Conservation (phyloP, 768 basidiomycete genomes). For the Russula abietina region DNA sequence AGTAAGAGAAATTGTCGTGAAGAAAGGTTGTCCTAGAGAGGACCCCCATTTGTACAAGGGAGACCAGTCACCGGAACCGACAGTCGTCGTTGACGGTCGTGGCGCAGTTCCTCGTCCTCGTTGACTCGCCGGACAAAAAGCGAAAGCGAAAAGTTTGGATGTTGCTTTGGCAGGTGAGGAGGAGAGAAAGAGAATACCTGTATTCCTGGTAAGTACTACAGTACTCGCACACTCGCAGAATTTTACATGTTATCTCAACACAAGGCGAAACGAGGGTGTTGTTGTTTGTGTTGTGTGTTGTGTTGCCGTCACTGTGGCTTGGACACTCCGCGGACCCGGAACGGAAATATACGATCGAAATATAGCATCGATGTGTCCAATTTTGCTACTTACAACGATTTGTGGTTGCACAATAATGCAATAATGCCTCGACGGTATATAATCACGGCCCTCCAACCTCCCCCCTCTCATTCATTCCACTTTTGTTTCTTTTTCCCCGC, state of each 20-base stretch:
- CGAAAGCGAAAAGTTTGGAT: no score
- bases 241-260: neutral
- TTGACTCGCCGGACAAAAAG: no score
- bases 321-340: neutral
- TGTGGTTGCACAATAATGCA: neutral
- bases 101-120: neutral
- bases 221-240: neutral
- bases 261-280: neutral
- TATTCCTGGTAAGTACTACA: neutral
- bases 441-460: neutral
- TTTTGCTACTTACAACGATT: neutral
- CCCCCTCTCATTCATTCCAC: neutral
- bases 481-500: neutral
- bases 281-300: neutral
- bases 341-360: neutral
- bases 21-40: neutral
- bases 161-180: neutral
- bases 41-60: neutral
- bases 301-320: no score
- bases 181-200: neutral
- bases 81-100: no score
- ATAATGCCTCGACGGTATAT: neutral
- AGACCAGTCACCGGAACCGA: no score
- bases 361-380: neutral
- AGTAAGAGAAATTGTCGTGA: neutral